Base-by-base conservation (phyloP, 331 rosid genomes). In the Erythrophleum ivorense region DNA sequence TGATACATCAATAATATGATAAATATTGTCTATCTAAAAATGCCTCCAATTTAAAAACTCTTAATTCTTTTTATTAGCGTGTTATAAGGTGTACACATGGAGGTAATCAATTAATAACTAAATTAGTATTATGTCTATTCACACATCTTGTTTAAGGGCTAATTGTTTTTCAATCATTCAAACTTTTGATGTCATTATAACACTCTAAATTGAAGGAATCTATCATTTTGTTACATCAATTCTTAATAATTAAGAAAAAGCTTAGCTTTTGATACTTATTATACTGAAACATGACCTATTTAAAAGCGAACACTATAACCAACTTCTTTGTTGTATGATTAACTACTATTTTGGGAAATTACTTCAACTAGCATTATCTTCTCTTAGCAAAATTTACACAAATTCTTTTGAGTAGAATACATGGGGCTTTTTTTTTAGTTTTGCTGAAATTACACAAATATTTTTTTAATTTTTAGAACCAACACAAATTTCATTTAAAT, bases 151-250 rank as follows among this genome's bases (percentile, higher is more conserved):
- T n/a, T 55, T 5, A n/a, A 6, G 29, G 62, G 31, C 31, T 7
- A 16, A 31, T 18, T 0, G 31, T 6, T 55, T 55, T 55, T 55
- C 29, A 55, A 7, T 55, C n/a, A 7, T 21, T 55, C 1, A 77
- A 70, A 59, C 82, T 55, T 82, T 82, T 70, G 59, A 77, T 77
- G 75, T 63, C 78, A 50, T 59, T 82, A 66, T 43, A 74, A 54
- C 49, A 57, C 65, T 57, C 64, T 36, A 24, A 69, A 46, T 57
- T 71, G 49, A 69, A 21, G 66, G 78, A 76, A 76, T 76, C 78
- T 46, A 14, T 11, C 62, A 69, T 63, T 58, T 59, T 67, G 71
- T 46, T 82, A 57, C 73, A 46, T 76, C 81, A 48, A 82, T 53
- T 48, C 36, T 76, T 70, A 15, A 34, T 33, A 57, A 69, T 55